Base-by-base conservation (phyloP, 306 rosid genomes). In the Heteromeles arbutifolia region DNA sequence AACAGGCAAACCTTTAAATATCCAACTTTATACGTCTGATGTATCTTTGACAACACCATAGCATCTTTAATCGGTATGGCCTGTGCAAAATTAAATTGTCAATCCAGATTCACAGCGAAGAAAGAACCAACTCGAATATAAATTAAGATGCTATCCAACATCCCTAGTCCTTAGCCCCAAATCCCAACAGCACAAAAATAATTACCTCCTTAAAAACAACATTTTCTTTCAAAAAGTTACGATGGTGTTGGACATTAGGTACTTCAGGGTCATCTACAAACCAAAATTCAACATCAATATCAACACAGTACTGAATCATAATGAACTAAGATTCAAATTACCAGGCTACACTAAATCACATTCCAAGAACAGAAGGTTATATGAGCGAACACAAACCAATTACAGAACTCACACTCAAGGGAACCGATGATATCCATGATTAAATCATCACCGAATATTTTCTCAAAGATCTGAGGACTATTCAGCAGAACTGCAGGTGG, bases 131-230 rank as follows among this genome's bases (percentile, higher is more conserved):
- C 25, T 56, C 67, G 31, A 73, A 25, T 11, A 43, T 14, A 53
- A 59, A 24, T 44, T 37, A 14, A 78, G 43, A 78, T 70, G 45
- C 39, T 64, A 48, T 44, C 74, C 72, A 52, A 73, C 62, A 22
- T 72, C 41, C 67, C 67, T 71, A 17, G 48, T 34, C 53, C 73
- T 68, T 69, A 45, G 22, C 68, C 62, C 21, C 53, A 53, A 68
- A 64, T 28, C 32, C 21, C 74, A 72, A 43, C 43, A 37, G 50
- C 61, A 83, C 57, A 32, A 70, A 72, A 41, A 69, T 21, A 44
- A 43, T 68, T 85, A 94, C 98, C 97, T 94, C 98, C 89, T 94
- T 94, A 74, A 91, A 94, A 84, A 90, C 91, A 78, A 91, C 96
- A 74, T 91, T 93, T 82, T 90, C 97, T 80, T 92, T 88, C 54